phyloP scores from a whole-genome alignment of 805 yeast species.

The Lachancea fermentati region DNA sequence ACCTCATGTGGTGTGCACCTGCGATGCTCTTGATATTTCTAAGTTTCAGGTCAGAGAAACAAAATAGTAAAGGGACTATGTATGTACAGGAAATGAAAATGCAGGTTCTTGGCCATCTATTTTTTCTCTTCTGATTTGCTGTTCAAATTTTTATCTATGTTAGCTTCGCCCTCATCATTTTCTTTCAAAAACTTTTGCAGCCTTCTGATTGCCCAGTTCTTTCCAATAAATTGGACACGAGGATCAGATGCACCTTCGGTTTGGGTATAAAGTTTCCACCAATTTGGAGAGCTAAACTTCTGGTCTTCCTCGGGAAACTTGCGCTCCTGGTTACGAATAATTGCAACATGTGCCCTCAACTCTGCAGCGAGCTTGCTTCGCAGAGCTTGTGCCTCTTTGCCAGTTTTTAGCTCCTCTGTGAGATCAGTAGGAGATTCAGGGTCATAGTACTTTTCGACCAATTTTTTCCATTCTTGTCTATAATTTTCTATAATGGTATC shows the following conservation, averaged over 20 bases:
- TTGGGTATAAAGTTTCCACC: slow-evolving; percentile 67
- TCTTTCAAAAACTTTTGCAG: slow-evolving; percentile 45
- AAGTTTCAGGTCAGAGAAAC: no score
- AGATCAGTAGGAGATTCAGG: slow-evolving; percentile 50
- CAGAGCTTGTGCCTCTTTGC: slow-evolving; percentile 57
- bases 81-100: no score
- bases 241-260: slow-evolving; percentile 65
- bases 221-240: slow-evolving; percentile 65
- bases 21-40: no score
- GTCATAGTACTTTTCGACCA: slow-evolving; percentile 52
- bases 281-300: slow-evolving; percentile 58
- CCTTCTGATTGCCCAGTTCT: slow-evolving; percentile 77
- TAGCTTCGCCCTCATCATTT: slow-evolving; percentile 11
- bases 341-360: slow-evolving; percentile 56
- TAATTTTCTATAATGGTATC: slow-evolving; percentile 53
- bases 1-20: no score
- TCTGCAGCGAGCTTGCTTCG: slow-evolving; percentile 67
- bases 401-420: slow-evolving; percentile 54
- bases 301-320: slow-evolving; percentile 59
- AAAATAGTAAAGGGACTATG: no score
- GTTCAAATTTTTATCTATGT: background rate
- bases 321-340: slow-evolving; percentile 36
- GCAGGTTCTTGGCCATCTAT: no score
- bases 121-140: background rate
- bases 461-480: slow-evolving; percentile 62